Evolutionary conservation across 495 filamentous ascomycete genomes (phyloP).

Genomic region (Bathelium albidoporum): DNA sequence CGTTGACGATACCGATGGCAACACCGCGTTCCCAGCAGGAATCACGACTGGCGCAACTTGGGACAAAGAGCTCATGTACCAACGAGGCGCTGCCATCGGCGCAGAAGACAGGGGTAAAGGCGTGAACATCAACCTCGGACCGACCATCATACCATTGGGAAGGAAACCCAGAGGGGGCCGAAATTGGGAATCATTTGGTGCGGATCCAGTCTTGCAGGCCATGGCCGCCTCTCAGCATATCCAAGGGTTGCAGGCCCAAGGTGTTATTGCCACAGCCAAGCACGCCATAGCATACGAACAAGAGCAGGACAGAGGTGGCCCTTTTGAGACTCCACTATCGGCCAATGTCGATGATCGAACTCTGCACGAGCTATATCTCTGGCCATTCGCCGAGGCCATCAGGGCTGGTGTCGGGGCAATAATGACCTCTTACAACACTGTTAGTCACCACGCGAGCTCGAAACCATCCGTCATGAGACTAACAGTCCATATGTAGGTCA

Average conservation of each 20-base stretch:
- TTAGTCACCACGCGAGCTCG: too few species aligned
- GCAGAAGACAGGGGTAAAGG: constrained; percentile 25
- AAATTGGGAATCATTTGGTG: constrained; percentile 59
- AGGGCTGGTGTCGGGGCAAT: constrained; percentile 29
- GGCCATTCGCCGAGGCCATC: constrained; percentile 58
- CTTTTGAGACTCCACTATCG: constrained; percentile 35
- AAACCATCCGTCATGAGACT: background rate
- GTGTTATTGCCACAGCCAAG: constrained; percentile 28
- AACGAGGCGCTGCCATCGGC: constrained; percentile 27
- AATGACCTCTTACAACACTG: constrained; percentile 73
- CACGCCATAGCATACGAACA: constrained; percentile 28
- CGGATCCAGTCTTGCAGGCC: constrained; percentile 28
- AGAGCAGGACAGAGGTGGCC: constrained; percentile 28
- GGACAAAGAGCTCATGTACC: constrained; percentile 25
- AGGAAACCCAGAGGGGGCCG: constrained; percentile 49
- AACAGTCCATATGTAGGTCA: constrained; percentile 40
- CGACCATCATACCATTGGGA: constrained; percentile 64
- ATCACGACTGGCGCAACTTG: constrained; percentile 28
- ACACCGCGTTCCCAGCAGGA: constrained; percentile 28
- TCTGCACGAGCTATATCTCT: constrained; percentile 86
- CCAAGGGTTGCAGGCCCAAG: constrained; percentile 26
- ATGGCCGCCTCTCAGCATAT: constrained; percentile 27
- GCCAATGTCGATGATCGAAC: constrained; percentile 86
- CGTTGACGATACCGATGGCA: constrained; percentile 43
- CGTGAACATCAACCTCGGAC: constrained; percentile 73